These are phyloP conservation scores for Vigna reflexopilosa DNA, from an alignment of 306 rosid genomes.

Conservation along the genomic window DNA sequence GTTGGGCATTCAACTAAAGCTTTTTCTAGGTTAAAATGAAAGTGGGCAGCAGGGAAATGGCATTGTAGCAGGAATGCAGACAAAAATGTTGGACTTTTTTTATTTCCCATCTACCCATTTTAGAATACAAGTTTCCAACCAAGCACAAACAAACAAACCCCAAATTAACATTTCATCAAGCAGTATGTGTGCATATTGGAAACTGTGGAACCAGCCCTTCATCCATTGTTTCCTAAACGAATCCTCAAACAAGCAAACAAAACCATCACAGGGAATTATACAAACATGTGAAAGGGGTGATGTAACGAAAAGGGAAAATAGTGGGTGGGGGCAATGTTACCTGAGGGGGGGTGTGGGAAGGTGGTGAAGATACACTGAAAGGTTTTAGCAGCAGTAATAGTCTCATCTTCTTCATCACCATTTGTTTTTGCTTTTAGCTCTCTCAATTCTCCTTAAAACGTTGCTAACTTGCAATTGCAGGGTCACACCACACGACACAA, in stretches of 20 bases:
- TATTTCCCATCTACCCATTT: slow-evolving; percentile 11
- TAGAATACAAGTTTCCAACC: neutral
- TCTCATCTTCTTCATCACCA: slow-evolving; percentile 69
- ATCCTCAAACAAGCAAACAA: neutral
- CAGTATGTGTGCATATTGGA: slow-evolving; percentile 47
- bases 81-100: neutral
- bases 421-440: slow-evolving; percentile 27
- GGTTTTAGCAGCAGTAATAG: slow-evolving; percentile 72
- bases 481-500: neutral
- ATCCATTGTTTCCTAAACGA: neutral
- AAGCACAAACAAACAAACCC: slow-evolving; percentile 17
- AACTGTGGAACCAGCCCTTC: slow-evolving; percentile 4
- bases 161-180: slow-evolving; percentile 55
- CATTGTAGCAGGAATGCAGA: neutral
- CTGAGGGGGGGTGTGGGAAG: slow-evolving; percentile 67
- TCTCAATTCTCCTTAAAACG: slow-evolving; percentile 1
- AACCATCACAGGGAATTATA: neutral
- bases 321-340: slow-evolving; percentile 41
- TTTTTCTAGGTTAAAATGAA: neutral
- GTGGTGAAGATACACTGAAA: slow-evolving; percentile 52
- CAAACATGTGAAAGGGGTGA: neutral
- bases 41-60: neutral
- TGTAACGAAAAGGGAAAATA: neutral
- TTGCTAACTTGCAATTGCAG: neutral
- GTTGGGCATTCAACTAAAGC: slow-evolving; percentile 2